Conservation (phyloP, 352 stramenopile species). For the Pythium volutum region DNA sequence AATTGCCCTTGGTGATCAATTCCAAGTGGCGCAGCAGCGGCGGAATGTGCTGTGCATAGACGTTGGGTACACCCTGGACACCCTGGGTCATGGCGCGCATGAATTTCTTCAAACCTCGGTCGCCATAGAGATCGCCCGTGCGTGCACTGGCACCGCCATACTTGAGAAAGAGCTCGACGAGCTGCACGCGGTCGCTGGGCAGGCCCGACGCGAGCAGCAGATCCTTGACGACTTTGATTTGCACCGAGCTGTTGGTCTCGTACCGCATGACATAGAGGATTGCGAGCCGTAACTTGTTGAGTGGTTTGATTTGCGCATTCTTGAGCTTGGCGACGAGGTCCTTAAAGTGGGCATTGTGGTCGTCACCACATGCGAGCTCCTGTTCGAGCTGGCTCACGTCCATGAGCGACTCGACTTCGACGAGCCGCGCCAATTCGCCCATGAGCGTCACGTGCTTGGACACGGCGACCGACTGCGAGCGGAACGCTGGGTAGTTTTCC, state of each 20-base stretch:
- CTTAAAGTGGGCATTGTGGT: constrained; percentile 81
- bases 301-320: constrained; percentile 87
- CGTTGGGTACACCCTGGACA: constrained; percentile 95
- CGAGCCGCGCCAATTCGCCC: constrained; percentile 95
- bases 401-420: constrained; percentile 96
- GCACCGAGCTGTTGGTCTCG: constrained; percentile 87
- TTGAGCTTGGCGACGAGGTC: constrained; percentile 82
- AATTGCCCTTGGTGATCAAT: constrained; percentile 69
- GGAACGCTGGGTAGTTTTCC: constrained; percentile 96
- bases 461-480: constrained; percentile 95
- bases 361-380: constrained; percentile 82
- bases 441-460: constrained; percentile 99
- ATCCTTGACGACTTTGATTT: constrained; percentile 81
- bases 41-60: constrained; percentile 98
- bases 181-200: constrained; percentile 40
- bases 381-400: constrained; percentile 98
- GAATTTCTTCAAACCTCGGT: constrained; percentile 84
- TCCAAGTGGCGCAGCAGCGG: constrained; percentile 94
- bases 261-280: constrained; percentile 99
- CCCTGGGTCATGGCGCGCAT: constrained; percentile 93
- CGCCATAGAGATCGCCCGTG: constrained; percentile 75
- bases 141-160: constrained; percentile 67
- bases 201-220: constrained; percentile 47
- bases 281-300: constrained; percentile 97
- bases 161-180: constrained; percentile 67